Percentiles rank a stretch among this genome's conserved stretches.
These are phyloP conservation scores for Huntiella savannae DNA, from an alignment of 2,329 filamentous ascomycete species.

Conservation along the genomic window DNA sequence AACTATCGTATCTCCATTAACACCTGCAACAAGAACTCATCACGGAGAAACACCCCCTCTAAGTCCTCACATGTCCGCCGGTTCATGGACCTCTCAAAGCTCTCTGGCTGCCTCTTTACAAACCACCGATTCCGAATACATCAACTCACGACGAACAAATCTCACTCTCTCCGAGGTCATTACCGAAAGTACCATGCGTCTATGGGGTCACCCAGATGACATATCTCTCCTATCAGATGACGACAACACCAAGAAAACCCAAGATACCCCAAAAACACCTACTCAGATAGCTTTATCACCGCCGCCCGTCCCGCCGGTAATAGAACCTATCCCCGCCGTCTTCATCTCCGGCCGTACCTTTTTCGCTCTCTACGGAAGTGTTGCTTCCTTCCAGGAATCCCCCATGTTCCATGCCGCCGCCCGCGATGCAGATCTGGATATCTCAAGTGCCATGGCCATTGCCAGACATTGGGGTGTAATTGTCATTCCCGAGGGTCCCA, in stretches of 20 bases:
- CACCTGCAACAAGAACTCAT: too few species aligned
- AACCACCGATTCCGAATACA: too few species aligned
- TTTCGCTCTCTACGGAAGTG: constrained; percentile 8
- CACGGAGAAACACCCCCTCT: too few species aligned
- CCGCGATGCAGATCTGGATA: constrained; percentile 6
- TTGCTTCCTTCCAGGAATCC: constrained; percentile 6
- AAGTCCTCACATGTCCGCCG: too few species aligned
- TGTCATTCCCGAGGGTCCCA: constrained; percentile 1
- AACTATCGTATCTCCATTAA: too few species aligned
- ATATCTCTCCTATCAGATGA: neutral
- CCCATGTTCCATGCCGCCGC: constrained; percentile 4
- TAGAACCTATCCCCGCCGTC: neutral
- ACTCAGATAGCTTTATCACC: neutral
- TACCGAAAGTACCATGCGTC: constrained; percentile 3
- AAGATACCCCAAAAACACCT: neutral
- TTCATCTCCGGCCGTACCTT: constrained; percentile 8
- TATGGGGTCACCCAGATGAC: constrained; percentile 6
- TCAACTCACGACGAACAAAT: neutral
- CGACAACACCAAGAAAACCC: neutral
- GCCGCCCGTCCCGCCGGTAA: neutral
- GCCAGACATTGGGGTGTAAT: constrained; percentile 9
- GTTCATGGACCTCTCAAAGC: too few species aligned
- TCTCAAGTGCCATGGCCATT: constrained; percentile 4
- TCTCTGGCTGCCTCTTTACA: too few species aligned
- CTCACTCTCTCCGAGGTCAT: constrained; percentile 4